These are phyloP conservation scores for Coemansia umbellata DNA, from an alignment of 192 early-diverging fungal species.

Conservation along the genomic window DNA sequence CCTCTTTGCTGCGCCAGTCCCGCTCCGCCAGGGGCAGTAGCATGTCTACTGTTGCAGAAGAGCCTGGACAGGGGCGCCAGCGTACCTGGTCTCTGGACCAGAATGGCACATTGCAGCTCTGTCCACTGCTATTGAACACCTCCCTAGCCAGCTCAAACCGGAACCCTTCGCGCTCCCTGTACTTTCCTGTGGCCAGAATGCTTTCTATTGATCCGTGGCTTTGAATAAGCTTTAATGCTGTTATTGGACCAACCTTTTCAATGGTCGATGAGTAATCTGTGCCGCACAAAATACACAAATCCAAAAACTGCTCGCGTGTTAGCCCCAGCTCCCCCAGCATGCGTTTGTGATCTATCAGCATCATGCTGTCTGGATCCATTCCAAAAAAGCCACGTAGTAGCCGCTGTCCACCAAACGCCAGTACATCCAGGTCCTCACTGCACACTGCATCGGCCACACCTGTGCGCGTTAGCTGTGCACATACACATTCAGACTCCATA, in stretches of 20 bases:
- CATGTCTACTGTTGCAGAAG: conserved; percentile 3
- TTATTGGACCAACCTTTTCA: conserved; percentile 61
- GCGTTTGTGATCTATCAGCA: conserved; percentile 52
- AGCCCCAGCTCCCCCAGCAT: conserved; percentile 52
- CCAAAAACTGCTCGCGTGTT: conserved; percentile 54
- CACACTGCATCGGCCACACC: conserved; percentile 57
- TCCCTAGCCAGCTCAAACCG: conserved; percentile 29
- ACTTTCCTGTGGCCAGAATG: conserved; percentile 42
- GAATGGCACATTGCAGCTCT: conserved; percentile 7
- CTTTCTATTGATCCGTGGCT: conserved; percentile 62
- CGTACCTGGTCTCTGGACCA: conserved; percentile 10
- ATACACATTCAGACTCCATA: conserved; percentile 66
- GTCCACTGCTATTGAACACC: conserved; percentile 32
- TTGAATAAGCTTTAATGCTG: conserved; percentile 56
- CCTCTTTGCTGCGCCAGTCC: background rate
- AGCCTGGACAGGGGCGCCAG: background rate
- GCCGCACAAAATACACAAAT: conserved; percentile 74
- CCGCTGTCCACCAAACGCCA: conserved; percentile 22
- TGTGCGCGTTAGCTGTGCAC: conserved; percentile 52
- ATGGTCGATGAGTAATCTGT: conserved; percentile 70
- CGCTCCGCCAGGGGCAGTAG: conserved; percentile 17
- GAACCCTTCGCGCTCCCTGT: conserved; percentile 38
- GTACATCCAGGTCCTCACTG: conserved; percentile 53
- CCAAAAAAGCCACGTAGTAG: conserved; percentile 32
- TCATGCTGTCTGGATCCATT: conserved; percentile 7